Base-by-base conservation (phyloP, 1,284 basidiomycete species). In the Serendipita sp. region DNA sequence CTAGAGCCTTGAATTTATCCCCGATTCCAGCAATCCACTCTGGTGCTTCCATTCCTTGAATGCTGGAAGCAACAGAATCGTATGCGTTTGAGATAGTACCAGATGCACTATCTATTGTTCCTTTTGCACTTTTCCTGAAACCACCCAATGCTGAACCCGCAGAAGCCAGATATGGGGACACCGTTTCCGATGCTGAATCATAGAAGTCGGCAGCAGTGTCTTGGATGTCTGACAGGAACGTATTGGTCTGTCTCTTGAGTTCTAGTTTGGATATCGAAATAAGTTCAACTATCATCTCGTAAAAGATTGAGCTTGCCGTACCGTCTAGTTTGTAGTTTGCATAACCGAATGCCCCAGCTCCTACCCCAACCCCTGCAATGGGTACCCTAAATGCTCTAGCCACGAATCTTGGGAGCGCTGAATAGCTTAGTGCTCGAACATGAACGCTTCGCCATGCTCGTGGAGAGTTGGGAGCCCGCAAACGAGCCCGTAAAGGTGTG, bases 261-360 rank as follows among this genome's bases (percentile, higher is more conserved):
- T 90, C 88, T 91, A 65, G 38, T 6, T 41, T 41, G 38, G 38
- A 41, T 26, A 0, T 42, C 1, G 17, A 26, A 62, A 61, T 30
- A 34, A 5, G 15, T 30, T 60, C 26, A 58, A 17, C 53, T 10
- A 58, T 10, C 53, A 26, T 5, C 6, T 58, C 34, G 55, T 60
- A 44, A 29, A 41, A 32, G 38, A 42, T 15, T 3, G 22, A 49
- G 55, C 10, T 30, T 12, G 3, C 74, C 82, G 67, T 65, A 91
- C 92, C 90, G 77, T 96, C 92, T 69, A 93, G 85, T 75, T 91
- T 92, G 77, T 93, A 94, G 71, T 93, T 93, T 15, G 91, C 92
- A 73, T 94, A 95, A 3, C 88, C 89, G 63, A 93, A 76, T 0
- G 90, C 87, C n/a, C 93, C 92, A 1, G 87, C 92, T 10, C 92